Base-by-base conservation (phyloP, 192 early-diverging fungal species). In the Gigaspora rosea region DNA sequence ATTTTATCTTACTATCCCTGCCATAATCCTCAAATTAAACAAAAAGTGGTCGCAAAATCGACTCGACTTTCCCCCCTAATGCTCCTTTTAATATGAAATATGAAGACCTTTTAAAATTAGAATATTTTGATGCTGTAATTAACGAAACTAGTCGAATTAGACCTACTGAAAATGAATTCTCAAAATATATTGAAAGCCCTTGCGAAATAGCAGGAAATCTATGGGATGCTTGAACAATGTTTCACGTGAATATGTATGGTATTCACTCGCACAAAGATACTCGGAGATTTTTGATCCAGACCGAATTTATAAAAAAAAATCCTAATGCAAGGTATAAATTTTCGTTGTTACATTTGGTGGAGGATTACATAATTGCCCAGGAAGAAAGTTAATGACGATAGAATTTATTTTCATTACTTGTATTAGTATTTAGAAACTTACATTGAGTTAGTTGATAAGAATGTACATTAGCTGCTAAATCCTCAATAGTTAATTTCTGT, bases 201-300 rank as follows among this genome's bases (percentile, higher is more conserved):
- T 52, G 58, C 18, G 71, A 59, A 59, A 59, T 73, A 15, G 71
- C 33, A 16, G 71, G 71, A 61, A 61, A 73, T 58, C 22, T 58
- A 58, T 73, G 15, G 32, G 16, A 56, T 41, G 57, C 16, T 36
- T 33, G n/a, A 0, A 59, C 33, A 33, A 7, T 49, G n/a, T 32
- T 54, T 52, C 27, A 33, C 22, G 20, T 49, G 8, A 32, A 71
- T 27, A 15, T 50, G 13, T 7, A 71, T 41, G 50, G 16, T 16
- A 71, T 71, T 32, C 46, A 71, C 12, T 0, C 9, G 12, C 18
- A 20, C 48, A 27, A 27, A 22, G 27, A 52, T 12, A 15, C 20
- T 27, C 51, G 46, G 41, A 49, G 6, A 71, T 50, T 32, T 54
- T 71, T 46, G 33, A 66, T n/a, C 64, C 35, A 16, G 64, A 66